phyloP scores from a whole-genome alignment of 257 asterid species.

The Capsicum rhomboideum region DNA sequence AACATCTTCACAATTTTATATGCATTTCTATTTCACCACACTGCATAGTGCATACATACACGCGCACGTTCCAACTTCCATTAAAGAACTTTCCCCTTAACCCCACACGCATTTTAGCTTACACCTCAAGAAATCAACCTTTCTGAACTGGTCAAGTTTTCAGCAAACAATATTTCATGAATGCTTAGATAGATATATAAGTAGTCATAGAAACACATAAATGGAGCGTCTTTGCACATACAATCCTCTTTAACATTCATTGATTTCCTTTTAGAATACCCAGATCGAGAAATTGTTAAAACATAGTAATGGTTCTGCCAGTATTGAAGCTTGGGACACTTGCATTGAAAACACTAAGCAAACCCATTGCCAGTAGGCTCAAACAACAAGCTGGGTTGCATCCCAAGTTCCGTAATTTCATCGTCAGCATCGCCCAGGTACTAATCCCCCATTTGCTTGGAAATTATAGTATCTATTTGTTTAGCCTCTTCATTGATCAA shows the following conservation, averaged over 20 bases:
- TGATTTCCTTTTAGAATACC: not conserved
- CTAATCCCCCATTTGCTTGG: not conserved
- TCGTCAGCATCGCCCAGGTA: constrained; percentile 86
- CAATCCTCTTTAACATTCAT: not conserved
- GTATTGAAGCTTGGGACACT: constrained; percentile 93
- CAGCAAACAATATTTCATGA: not conserved
- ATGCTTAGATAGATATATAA: not conserved
- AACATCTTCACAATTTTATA: not conserved
- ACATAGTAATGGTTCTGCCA: constrained; percentile 63
- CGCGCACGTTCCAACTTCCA: not conserved
- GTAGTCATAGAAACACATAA: not conserved
- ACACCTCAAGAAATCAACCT: not conserved
- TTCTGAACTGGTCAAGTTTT: not conserved
- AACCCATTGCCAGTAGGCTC: constrained; percentile 80
- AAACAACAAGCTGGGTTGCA: constrained; percentile 74
- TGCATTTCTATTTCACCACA: not conserved
- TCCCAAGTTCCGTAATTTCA: constrained; percentile 67
- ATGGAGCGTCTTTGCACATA: not conserved
- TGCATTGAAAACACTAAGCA: constrained; percentile 83
- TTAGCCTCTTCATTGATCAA: not conserved
- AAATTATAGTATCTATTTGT: not conserved
- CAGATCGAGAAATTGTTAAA: not conserved
- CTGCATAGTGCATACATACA: no score
- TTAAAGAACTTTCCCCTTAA: not conserved
- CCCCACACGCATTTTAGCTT: not conserved